phyloP scores from a whole-genome alignment of 306 rosid genomes.

The Sesbania bispinosa region DNA sequence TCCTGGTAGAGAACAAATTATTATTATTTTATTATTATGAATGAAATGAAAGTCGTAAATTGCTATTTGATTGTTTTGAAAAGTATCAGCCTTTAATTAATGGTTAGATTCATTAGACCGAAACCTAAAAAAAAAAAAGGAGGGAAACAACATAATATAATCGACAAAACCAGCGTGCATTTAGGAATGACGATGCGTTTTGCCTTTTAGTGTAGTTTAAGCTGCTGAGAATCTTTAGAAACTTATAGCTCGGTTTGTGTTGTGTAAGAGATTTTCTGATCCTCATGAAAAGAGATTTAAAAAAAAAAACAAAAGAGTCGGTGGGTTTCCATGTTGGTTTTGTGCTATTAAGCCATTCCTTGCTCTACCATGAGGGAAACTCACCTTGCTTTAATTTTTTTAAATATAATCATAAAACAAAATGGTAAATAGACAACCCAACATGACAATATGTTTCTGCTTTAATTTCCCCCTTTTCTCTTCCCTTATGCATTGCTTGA shows the following conservation, averaged over 20 bases:
- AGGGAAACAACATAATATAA: slow-evolving; percentile 19
- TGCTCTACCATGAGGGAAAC: slow-evolving; percentile 46
- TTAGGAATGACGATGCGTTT: slow-evolving; percentile 21
- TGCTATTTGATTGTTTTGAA: slow-evolving; percentile 14
- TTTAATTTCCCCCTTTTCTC: slow-evolving; percentile 12
- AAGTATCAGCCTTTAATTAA: slow-evolving; percentile 4
- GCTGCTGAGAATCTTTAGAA: slow-evolving; percentile 40
- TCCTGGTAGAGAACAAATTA: not conserved
- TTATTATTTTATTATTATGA: not conserved
- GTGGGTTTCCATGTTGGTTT: slow-evolving; percentile 28
- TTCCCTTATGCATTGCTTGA: slow-evolving; percentile 27
- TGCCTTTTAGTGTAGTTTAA: slow-evolving; percentile 35
- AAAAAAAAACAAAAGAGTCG: not conserved
- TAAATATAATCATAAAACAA: slow-evolving; percentile 2
- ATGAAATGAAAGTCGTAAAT: slow-evolving; percentile 3
- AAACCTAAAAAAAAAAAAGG: slow-evolving; percentile 12
- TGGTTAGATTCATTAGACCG: not conserved
- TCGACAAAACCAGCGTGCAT: slow-evolving; percentile 27
- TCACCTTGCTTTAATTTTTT: slow-evolving; percentile 35
- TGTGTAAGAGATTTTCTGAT: slow-evolving; percentile 22
- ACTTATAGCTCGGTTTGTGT: slow-evolving; percentile 21
- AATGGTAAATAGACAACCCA: slow-evolving; percentile 7
- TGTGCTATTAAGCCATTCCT: slow-evolving; percentile 43
- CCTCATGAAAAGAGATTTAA: not conserved
- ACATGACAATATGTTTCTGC: slow-evolving; percentile 18